phyloP scores from a whole-genome alignment of 1,139 yeast species.

The Nakaseomyces sp. region DNA sequence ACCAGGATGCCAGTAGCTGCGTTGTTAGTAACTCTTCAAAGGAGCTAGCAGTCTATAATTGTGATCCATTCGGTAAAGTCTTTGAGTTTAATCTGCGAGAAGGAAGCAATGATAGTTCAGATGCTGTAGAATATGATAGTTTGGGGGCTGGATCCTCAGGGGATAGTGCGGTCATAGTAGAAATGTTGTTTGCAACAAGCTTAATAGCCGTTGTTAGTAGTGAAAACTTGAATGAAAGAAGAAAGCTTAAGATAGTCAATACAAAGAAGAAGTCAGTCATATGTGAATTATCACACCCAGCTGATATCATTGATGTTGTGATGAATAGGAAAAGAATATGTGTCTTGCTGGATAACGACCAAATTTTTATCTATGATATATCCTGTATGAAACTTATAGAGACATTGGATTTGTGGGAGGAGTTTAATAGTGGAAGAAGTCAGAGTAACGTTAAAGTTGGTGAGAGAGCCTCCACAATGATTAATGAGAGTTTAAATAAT shows the following conservation, averaged over 20 bases:
- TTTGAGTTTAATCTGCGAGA: constrained; percentile 21
- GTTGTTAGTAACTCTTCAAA: constrained; percentile 20
- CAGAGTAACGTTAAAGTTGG: neutral
- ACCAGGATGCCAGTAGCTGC: constrained; percentile 31
- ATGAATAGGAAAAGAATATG: constrained; percentile 59
- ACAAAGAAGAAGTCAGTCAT: constrained; percentile 41
- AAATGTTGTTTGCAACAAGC: constrained; percentile 66
- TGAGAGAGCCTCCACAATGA: constrained; percentile 4
- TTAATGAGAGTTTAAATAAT: constrained; percentile 4
- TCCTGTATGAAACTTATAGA: constrained; percentile 61
- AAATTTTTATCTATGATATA: constrained; percentile 62
- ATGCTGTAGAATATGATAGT: constrained; percentile 6
- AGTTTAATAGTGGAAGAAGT: constrained; percentile 9
- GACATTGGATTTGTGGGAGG: constrained; percentile 39
- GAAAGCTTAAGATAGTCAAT: constrained; percentile 50
- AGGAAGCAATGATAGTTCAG: neutral
- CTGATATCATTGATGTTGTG: constrained; percentile 49
- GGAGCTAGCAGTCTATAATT: constrained; percentile 25
- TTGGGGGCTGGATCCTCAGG: constrained; percentile 4
- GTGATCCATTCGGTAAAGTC: constrained; percentile 32
- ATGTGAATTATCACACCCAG: constrained; percentile 56
- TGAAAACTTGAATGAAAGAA: constrained; percentile 36
- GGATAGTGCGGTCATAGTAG: constrained; percentile 34
- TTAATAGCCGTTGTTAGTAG: constrained; percentile 50
- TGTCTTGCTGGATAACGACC: constrained; percentile 51